phyloP scores from a whole-genome alignment of 805 yeast species.

The Torulaspora delbrueckii region DNA sequence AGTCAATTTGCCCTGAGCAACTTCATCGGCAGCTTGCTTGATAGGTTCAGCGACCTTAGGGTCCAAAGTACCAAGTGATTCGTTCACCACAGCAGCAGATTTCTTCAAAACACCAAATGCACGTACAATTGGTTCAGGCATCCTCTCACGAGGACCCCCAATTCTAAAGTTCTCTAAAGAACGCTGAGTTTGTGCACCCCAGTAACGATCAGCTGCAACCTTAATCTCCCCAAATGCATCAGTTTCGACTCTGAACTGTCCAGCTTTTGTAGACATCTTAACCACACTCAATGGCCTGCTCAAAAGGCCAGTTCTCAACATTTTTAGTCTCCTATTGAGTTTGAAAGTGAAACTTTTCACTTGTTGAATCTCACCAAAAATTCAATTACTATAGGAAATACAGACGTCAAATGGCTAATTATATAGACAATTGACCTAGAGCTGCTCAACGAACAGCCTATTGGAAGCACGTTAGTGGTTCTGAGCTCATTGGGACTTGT shows the following conservation, averaged over 20 bases:
- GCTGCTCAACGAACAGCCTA: background rate
- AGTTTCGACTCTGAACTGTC: conserved; percentile 59
- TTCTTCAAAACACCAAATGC: conserved; percentile 94
- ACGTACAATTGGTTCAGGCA: conserved; percentile 85
- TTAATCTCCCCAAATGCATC: conserved; percentile 97
- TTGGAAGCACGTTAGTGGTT: background rate
- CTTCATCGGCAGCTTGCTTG: conserved; percentile 93
- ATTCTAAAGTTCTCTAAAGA: conserved; percentile 91
- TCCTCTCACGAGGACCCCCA: conserved; percentile 84
- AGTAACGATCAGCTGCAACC: conserved; percentile 79
- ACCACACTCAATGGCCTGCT: background rate
- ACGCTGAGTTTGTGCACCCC: conserved; percentile 98
- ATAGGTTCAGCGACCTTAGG: conserved; percentile 80
- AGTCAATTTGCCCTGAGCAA: conserved; percentile 80
- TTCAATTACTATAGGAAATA: background rate
- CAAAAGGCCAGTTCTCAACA: conserved; percentile 1
- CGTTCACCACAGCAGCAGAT: conserved; percentile 90
- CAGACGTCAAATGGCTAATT: background rate
- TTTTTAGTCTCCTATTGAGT: background rate
- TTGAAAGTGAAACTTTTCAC: background rate
- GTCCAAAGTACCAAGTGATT: conserved; percentile 74
- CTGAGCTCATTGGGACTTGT: background rate
- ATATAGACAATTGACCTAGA: background rate
- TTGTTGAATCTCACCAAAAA: background rate
- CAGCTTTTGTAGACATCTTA: background rate